phyloP scores from a whole-genome alignment of 768 basidiomycete species.

The Hygrocybe coccinea region DNA sequence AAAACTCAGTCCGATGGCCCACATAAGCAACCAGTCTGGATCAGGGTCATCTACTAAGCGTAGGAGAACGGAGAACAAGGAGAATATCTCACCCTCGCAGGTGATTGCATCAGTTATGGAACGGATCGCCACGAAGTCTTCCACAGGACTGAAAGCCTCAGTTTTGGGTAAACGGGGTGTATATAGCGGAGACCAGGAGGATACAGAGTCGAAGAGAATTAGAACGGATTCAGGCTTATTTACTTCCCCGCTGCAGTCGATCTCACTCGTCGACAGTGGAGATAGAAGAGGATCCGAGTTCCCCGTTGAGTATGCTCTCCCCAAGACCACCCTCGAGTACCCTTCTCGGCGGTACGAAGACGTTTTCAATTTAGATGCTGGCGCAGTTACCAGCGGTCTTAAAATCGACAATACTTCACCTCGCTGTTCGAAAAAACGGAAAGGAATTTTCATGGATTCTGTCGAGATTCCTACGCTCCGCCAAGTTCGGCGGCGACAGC shows the following conservation, averaged over 20 bases:
- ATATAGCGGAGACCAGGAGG: slow-evolving; percentile 33
- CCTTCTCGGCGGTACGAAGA: background rate
- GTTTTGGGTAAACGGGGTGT: slow-evolving; percentile 44
- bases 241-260: background rate
- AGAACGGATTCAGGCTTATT: slow-evolving; percentile 14
- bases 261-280: background rate
- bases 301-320: too few species aligned
- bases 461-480: slow-evolving; percentile 44
- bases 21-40: background rate
- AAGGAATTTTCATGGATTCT: slow-evolving; percentile 46
- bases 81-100: slow-evolving; percentile 49
- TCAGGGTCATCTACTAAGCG: slow-evolving; percentile 24
- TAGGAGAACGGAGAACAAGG: slow-evolving; percentile 44
- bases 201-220: slow-evolving; percentile 29
- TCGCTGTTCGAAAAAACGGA: slow-evolving; percentile 26
- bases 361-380: background rate
- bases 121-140: slow-evolving; percentile 39
- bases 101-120: slow-evolving; percentile 40
- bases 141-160: slow-evolving; percentile 25
- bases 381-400: too few species aligned
- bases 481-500: slow-evolving; percentile 12
- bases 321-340: too few species aligned
- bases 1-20: slow-evolving; percentile 17
- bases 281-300: background rate
- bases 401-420: too few species aligned